phyloP scores from a whole-genome alignment of 1,284 basidiomycete species.

The Ceratobasidium sp. region DNA sequence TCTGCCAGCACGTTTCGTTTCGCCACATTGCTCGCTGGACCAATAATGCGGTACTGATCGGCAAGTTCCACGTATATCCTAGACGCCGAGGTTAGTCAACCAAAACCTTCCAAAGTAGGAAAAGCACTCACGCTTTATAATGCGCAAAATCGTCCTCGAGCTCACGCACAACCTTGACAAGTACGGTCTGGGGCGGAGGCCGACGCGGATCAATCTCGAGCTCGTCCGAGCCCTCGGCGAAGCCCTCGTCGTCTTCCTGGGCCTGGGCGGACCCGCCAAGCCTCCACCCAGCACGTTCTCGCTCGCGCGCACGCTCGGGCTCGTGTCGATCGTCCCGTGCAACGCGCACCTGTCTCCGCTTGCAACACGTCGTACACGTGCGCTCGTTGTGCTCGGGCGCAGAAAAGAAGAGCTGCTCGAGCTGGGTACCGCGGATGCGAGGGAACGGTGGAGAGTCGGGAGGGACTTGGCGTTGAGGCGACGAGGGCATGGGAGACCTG shows the following conservation, averaged over 20 bases:
- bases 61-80: slow-evolving; percentile 88
- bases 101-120: background rate
- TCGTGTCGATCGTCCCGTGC: slow-evolving; percentile 20
- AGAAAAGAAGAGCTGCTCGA: slow-evolving; percentile 82
- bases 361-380: slow-evolving; percentile 70
- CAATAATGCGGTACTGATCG: slow-evolving; percentile 87
- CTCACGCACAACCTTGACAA: slow-evolving; percentile 78
- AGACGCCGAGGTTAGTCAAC: slow-evolving; percentile 39
- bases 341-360: slow-evolving; percentile 43
- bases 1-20: slow-evolving; percentile 82
- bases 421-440: slow-evolving; percentile 72
- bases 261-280: slow-evolving; percentile 8
- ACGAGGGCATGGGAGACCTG: slow-evolving; percentile 43
- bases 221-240: slow-evolving; percentile 60
- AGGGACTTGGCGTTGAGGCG: slow-evolving; percentile 51
- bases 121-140: slow-evolving; percentile 74
- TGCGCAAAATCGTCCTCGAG: slow-evolving; percentile 90
- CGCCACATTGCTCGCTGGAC: slow-evolving; percentile 76
- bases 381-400: slow-evolving; percentile 70
- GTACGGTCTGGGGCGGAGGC: slow-evolving; percentile 81
- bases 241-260: slow-evolving; percentile 43
- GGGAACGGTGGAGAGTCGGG: slow-evolving; percentile 71
- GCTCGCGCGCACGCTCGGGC: slow-evolving; percentile 16
- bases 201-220: slow-evolving; percentile 55
- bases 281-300: slow-evolving; percentile 29